These are phyloP conservation scores for Monosporascus sp. DNA, from an alignment of 2,329 filamentous ascomycete genomes.

Conservation along the genomic window DNA sequence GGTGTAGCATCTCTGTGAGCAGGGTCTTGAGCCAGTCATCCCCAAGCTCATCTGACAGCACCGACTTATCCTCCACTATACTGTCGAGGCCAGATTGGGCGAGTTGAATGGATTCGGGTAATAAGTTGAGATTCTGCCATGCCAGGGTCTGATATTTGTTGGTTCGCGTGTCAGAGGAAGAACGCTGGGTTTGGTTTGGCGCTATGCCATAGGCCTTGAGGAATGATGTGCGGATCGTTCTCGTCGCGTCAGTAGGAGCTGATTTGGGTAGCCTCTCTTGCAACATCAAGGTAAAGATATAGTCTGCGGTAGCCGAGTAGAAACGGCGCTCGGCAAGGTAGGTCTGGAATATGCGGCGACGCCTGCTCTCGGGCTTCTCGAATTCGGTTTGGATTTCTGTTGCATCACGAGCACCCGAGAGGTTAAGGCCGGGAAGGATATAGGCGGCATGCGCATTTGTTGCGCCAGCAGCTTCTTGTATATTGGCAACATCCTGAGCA, in stretches of 20 bases:
- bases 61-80: conserved; percentile 42
- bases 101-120: conserved; percentile 43
- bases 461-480: conserved; percentile 67
- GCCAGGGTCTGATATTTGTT: conserved; percentile 39
- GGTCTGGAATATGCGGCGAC: conserved; percentile 61
- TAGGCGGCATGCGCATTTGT: conserved; percentile 54
- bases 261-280: conserved; percentile 25
- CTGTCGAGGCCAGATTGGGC: conserved; percentile 43
- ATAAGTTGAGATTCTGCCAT: conserved; percentile 41
- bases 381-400: conserved; percentile 54
- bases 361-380: conserved; percentile 55
- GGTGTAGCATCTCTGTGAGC: conserved; percentile 63
- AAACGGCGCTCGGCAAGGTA: conserved; percentile 69
- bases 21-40: conserved; percentile 24
- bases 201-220: conserved; percentile 27
- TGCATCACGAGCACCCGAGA: conserved; percentile 42
- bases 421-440: conserved; percentile 48
- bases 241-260: conserved; percentile 18
- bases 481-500: conserved; percentile 69
- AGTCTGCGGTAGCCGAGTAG: conserved; percentile 59
- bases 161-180: conserved; percentile 20
- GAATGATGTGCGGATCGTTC: conserved; percentile 23
- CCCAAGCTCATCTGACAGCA: conserved; percentile 19
- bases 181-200: conserved; percentile 21
- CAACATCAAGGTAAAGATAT: conserved; percentile 45